A percentile compares a stretch with the other conserved stretches of the same genome.
These are phyloP conservation scores for Pontederia crassipes DNA, from an alignment of 176 grass and related monocot genomes.

Conservation along the genomic window DNA sequence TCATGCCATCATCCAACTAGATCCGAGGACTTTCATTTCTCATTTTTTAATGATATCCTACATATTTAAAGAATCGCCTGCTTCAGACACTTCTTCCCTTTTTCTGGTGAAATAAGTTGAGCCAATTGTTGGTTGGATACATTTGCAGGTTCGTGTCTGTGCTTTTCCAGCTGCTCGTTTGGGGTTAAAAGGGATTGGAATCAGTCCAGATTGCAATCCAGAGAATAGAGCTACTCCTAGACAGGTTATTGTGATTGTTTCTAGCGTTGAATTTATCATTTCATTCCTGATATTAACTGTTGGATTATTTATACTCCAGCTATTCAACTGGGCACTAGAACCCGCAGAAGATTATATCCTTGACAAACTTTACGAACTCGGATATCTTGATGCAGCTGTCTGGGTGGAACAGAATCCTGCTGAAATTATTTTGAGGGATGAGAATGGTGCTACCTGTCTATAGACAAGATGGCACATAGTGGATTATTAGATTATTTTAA, in stretches of 20 bases:
- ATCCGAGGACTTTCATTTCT: too few species aligned
- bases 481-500: neutral
- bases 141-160: constrained; percentile 57
- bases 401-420: constrained; percentile 57
- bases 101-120: neutral
- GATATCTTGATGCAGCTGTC: constrained; percentile 67
- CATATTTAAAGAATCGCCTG: too few species aligned
- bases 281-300: neutral
- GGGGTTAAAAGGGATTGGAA: constrained; percentile 64
- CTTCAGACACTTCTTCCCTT: neutral
- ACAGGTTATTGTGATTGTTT: constrained; percentile 40
- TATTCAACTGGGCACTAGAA: constrained; percentile 97
- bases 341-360: constrained; percentile 80
- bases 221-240: constrained; percentile 72
- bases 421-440: constrained; percentile 22
- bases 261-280: neutral
- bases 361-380: constrained; percentile 65
- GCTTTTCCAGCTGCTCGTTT: constrained; percentile 57
- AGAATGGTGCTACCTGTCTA: neutral
- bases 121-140: neutral
- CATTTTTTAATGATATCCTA: too few species aligned
- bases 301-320: constrained; percentile 30
- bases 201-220: constrained; percentile 88
- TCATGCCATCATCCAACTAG: too few species aligned
- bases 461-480: neutral